Percentiles rank a stretch among this genome's conserved stretches.
phyloP scores from a whole-genome alignment of 257 asterid genomes.

The Paulownia fortunei region DNA sequence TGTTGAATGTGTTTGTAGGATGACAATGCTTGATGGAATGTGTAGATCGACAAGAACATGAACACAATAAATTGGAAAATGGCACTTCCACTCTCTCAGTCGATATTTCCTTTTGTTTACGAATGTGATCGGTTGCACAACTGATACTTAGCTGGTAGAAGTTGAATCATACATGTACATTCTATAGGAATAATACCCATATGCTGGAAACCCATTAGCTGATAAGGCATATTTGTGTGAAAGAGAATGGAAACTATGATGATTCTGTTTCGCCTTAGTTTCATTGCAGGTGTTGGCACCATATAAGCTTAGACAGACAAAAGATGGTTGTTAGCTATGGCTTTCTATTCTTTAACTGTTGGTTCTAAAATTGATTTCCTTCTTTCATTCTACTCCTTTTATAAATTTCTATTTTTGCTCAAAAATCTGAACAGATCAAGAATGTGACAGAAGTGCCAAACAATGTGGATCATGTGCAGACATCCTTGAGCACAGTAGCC shows the following conservation, averaged over 20 bases:
- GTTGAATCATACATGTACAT: not conserved
- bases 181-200: not conserved
- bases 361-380: not conserved
- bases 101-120: not conserved
- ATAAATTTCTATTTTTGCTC: not conserved
- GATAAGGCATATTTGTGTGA: no score
- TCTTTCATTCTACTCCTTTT: no score
- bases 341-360: not conserved
- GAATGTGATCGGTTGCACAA: not conserved
- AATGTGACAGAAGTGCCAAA: not conserved
- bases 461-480: conserved; percentile 1
- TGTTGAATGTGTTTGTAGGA: not conserved
- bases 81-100: not conserved
- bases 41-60: not conserved
- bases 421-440: not conserved
- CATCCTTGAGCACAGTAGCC: not conserved
- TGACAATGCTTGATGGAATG: not conserved
- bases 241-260: no score
- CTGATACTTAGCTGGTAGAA: not conserved
- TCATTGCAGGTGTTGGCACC: not conserved
- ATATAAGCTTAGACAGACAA: no score
- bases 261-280: no score
- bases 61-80: not conserved
- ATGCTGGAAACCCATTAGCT: no score
- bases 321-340: not conserved